phyloP scores from a whole-genome alignment of 2,329 filamentous ascomycete genomes.

The Pseudogymnoascus sp. region DNA sequence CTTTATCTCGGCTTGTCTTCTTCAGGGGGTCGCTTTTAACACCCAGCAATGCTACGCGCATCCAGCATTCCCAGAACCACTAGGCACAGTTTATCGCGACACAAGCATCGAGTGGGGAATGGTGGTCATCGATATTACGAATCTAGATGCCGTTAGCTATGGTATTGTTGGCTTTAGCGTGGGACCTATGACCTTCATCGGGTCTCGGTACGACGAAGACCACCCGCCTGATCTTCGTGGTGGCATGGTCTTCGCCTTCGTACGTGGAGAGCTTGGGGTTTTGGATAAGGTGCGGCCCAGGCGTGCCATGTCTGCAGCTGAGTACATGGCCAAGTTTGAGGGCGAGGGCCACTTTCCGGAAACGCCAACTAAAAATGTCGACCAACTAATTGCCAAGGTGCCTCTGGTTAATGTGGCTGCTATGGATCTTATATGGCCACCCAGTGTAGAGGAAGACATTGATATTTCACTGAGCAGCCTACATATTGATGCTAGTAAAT shows the following conservation, averaged over 20 bases:
- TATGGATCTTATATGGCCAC: not conserved
- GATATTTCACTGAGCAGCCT: not conserved
- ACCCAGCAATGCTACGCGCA: slow-evolving; percentile 3
- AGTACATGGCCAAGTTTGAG: not conserved
- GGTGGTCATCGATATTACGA: slow-evolving; percentile 20
- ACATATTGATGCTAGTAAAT: not conserved
- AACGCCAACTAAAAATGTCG: not conserved
- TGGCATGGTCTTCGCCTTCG: not conserved
- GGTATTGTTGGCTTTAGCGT: slow-evolving; percentile 20
- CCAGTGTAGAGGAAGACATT: not conserved
- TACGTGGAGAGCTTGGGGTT: not conserved
- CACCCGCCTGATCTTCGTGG: not conserved
- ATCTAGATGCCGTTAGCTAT: slow-evolving; percentile 16
- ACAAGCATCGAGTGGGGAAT: slow-evolving; percentile 20
- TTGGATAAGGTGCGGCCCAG: not conserved
- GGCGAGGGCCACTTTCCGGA: too few species aligned
- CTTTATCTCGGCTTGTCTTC: slow-evolving; percentile 19
- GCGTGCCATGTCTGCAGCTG: not conserved
- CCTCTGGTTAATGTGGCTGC: not conserved
- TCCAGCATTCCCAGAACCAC: slow-evolving; percentile 17
- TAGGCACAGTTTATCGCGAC: slow-evolving; percentile 21
- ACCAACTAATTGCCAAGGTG: not conserved
- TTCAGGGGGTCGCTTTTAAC: slow-evolving; percentile 18
- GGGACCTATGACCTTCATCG: slow-evolving; percentile 14
- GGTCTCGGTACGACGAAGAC: slow-evolving; percentile 12